Conservation (phyloP, 2,329 filamentous ascomycete genomes). For the Didymella exigua region DNA sequence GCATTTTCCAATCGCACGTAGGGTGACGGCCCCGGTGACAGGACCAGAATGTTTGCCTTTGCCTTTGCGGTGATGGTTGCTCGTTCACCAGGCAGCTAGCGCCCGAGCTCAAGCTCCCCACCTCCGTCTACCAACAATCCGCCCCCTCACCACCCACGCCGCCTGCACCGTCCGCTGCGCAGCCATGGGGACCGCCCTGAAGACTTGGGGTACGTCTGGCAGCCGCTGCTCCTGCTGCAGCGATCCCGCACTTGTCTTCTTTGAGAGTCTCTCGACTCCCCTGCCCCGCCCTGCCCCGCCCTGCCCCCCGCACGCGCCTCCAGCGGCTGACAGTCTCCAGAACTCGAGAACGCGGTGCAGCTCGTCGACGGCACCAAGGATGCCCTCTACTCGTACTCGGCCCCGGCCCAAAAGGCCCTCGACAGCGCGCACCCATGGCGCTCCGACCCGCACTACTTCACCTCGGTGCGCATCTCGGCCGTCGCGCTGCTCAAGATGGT, state of each 20-base stretch:
- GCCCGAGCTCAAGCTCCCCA: constrained; percentile 37
- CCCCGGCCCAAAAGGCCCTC: constrained; percentile 69
- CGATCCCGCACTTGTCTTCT: too few relatives aligned
- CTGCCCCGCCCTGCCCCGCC: too few relatives aligned
- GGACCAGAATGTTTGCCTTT: too few relatives aligned
- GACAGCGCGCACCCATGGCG: constrained; percentile 74
- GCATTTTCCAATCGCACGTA: too few relatives aligned
- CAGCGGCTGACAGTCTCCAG: constrained; percentile 55
- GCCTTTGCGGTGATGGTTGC: background rate
- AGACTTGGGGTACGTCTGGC: constrained; percentile 44
- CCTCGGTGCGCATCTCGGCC: constrained; percentile 88
- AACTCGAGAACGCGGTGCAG: constrained; percentile 81
- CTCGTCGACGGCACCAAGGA: constrained; percentile 87
- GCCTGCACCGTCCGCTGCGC: too few relatives aligned
- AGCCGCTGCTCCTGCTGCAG: background rate
- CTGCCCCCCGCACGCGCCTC: constrained; percentile 14
- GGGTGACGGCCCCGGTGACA: too few relatives aligned
- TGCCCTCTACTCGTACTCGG: constrained; percentile 85
- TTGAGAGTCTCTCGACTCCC: too few relatives aligned
- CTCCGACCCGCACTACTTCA: constrained; percentile 84
- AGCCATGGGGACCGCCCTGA: constrained; percentile 45
- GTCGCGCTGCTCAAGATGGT: constrained; percentile 98
- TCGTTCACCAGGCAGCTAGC: too few relatives aligned
- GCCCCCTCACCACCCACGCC: too few relatives aligned
- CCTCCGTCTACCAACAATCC: too few relatives aligned